Conservation (phyloP, 139 green algal species). For the Picochlorum sp. region DNA sequence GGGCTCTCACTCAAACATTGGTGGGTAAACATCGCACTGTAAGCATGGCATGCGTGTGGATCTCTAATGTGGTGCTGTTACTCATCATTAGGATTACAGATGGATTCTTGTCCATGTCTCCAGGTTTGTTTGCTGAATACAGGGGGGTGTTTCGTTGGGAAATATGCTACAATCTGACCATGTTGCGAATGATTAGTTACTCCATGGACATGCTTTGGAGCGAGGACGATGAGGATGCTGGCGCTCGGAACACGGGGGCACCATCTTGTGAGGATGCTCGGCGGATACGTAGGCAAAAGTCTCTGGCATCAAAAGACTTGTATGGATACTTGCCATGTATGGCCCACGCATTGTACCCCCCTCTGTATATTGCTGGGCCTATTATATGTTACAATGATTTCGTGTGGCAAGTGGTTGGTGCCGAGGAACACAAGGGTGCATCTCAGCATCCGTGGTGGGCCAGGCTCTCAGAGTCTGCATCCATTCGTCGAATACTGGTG, state of each 20-base stretch:
- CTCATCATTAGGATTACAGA: conserved; percentile 35
- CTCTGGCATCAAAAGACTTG: neutral
- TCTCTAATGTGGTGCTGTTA: conserved; percentile 33
- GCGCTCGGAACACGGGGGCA: neutral
- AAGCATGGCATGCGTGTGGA: too few species aligned
- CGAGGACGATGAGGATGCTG: neutral
- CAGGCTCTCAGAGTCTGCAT: neutral
- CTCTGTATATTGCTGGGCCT: conserved; percentile 89
- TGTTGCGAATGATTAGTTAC: conserved; percentile 79
- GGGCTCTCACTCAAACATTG: conserved; percentile 13
- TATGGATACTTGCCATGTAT: conserved; percentile 52
- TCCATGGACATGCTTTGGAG: conserved; percentile 69
- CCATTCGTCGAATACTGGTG: neutral
- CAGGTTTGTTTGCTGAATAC: neutral
- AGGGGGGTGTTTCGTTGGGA: conserved; percentile 72
- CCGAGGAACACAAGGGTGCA: conserved; percentile 6
- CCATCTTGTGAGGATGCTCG: neutral
- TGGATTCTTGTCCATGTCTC: conserved; percentile 22
- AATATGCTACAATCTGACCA: conserved; percentile 80
- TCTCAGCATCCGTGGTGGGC: neutral
- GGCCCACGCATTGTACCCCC: conserved; percentile 73
- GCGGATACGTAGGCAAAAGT: conserved; percentile 9
- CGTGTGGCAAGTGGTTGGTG: conserved; percentile 49
- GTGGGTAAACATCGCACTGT: conserved; percentile 5
- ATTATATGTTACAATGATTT: conserved; percentile 81